Percentiles rank a stretch among this genome's conserved stretches.
Conservation (phyloP, 1,284 basidiomycete species). For the Cryptococcus sp. region DNA sequence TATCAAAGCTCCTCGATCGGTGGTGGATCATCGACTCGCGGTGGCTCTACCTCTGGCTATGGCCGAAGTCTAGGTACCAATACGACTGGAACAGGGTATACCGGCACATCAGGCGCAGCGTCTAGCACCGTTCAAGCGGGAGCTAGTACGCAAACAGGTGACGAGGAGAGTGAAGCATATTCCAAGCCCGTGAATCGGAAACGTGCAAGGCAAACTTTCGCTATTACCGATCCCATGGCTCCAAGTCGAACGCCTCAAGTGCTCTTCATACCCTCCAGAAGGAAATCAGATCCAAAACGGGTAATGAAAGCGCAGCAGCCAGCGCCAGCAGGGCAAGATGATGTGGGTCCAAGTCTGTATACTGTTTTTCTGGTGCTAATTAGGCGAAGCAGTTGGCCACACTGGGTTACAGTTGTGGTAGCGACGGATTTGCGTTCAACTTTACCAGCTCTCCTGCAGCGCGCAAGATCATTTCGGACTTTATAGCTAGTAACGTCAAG, state of each 20-base stretch:
- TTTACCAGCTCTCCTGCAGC: constrained; percentile 36
- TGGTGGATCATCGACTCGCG: constrained; percentile 19
- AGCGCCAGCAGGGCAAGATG: constrained; percentile 3
- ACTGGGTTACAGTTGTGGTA: constrained; percentile 35
- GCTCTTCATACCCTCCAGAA: constrained; percentile 32
- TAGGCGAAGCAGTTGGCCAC: constrained; percentile 29
- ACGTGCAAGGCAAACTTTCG: constrained; percentile 27
- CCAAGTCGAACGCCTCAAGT: constrained; percentile 40
- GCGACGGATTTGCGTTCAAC: constrained; percentile 41
- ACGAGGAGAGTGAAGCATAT: constrained; percentile 22
- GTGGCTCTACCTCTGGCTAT: constrained; percentile 5
- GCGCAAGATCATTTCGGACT: constrained; percentile 42
- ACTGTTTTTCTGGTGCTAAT: neutral
- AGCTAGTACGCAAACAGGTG: constrained; percentile 4
- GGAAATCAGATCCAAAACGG: constrained; percentile 11
- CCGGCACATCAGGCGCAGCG: constrained; percentile 3
- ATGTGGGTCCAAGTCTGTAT: constrained; percentile 15
- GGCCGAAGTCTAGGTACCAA: neutral
- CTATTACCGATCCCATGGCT: constrained; percentile 29
- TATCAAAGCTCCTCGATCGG: constrained; percentile 33
- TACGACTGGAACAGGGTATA: constrained; percentile 1
- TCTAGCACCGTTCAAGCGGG: neutral
- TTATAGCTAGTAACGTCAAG: constrained; percentile 44
- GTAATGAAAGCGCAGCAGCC: constrained; percentile 1
- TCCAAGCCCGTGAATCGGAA: constrained; percentile 17